These are phyloP conservation scores for Syncephalastrum monosporum DNA, from an alignment of 371 early-diverging fungal genomes.

Conservation along the genomic window DNA sequence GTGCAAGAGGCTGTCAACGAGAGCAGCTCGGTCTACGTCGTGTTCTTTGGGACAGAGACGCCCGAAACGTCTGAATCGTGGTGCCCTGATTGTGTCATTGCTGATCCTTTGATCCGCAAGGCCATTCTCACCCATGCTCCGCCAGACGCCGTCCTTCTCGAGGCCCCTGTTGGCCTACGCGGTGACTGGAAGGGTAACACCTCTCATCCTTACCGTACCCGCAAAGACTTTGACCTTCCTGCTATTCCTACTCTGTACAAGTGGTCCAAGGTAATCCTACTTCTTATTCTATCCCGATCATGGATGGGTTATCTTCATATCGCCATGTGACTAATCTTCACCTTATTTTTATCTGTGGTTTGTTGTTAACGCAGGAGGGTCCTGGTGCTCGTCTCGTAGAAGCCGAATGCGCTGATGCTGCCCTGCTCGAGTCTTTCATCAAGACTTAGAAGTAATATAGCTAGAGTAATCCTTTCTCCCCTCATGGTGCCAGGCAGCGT, in stretches of 20 bases:
- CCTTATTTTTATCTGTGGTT: background rate
- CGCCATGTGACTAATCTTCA: too few species aligned
- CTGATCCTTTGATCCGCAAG: constrained; percentile 54
- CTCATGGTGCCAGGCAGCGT: too few species aligned
- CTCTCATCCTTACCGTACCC: constrained; percentile 45
- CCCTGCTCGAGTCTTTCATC: constrained; percentile 42
- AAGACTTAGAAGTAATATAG: background rate
- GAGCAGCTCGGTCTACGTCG: constrained; percentile 36
- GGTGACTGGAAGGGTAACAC: constrained; percentile 57
- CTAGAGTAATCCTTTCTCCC: too few species aligned
- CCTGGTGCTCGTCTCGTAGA: constrained; percentile 46
- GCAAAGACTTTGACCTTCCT: constrained; percentile 31
- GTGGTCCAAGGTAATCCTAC: constrained; percentile 47
- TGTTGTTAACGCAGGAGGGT: constrained; percentile 30
- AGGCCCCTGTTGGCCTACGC: constrained; percentile 55
- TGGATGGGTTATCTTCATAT: too few species aligned
- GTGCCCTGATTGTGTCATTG: constrained; percentile 63
- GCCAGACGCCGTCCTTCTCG: constrained; percentile 41
- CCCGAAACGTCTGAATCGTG: constrained; percentile 54
- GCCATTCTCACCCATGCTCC: constrained; percentile 32
- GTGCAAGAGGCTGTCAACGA: constrained; percentile 27
- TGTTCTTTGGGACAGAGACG: constrained; percentile 44
- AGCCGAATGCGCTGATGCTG: constrained; percentile 47
- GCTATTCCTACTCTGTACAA: constrained; percentile 59
- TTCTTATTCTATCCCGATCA: background rate